Evolutionary conservation across 202 grass and related monocot species (phyloP).

Genomic region (Cymbopogon flexuosus): DNA sequence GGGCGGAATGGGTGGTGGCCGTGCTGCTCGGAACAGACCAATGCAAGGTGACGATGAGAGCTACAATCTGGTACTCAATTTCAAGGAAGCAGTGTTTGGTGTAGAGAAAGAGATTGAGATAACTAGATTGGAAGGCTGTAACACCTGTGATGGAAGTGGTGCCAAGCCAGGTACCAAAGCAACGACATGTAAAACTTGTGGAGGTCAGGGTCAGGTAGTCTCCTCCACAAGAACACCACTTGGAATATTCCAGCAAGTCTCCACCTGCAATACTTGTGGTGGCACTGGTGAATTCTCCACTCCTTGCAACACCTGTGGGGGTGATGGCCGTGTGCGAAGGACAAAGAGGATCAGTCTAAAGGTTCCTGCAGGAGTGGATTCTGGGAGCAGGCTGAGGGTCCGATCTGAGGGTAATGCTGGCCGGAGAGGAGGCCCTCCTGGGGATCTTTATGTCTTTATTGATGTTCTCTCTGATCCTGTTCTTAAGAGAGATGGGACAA

Average conservation of each 20-base stretch:
- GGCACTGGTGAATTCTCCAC: conserved; percentile 86
- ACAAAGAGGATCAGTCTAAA: conserved; percentile 93
- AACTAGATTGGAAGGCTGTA: conserved; percentile 64
- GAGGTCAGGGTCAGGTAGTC: conserved; percentile 88
- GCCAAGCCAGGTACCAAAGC: conserved; percentile 87
- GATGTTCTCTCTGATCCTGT: conserved; percentile 83
- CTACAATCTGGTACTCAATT: conserved; percentile 85
- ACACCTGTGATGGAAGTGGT: conserved; percentile 77
- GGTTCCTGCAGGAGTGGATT: conserved; percentile 93
- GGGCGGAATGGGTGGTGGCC: conserved; percentile 61
- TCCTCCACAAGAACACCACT: conserved; percentile 84
- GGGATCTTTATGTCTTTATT: conserved; percentile 94
- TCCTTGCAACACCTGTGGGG: conserved; percentile 78
- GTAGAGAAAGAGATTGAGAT: conserved; percentile 97
- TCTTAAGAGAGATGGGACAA: conserved; percentile 85
- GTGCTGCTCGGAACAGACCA: conserved; percentile 77
- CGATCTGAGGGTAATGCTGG: conserved; percentile 88
- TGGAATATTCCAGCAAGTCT: conserved; percentile 95
- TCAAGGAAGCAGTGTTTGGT: conserved; percentile 93
- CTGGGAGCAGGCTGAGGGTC: conserved; percentile 86
- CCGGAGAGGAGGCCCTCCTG: conserved; percentile 72
- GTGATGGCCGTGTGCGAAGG: conserved; percentile 78
- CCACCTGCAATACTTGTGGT: conserved; percentile 72
- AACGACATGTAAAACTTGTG: conserved; percentile 71
- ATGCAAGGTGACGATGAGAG: conserved; percentile 88